Conservation (phyloP, 495 filamentous ascomycete genomes). For the Mytilinidion resinicola region DNA sequence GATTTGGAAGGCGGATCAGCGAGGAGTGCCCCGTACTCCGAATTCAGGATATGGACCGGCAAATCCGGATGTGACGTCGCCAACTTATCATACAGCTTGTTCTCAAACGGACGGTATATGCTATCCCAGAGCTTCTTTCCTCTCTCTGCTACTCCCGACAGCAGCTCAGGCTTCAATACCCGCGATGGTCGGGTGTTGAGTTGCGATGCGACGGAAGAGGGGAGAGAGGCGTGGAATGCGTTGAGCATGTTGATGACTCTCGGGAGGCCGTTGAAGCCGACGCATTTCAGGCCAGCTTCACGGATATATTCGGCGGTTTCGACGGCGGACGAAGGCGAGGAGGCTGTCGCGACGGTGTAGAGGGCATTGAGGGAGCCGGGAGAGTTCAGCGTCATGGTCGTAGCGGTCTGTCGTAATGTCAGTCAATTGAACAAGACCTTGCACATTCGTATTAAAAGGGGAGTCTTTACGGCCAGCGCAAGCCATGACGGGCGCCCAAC, state of each 20-base stretch:
- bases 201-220: conserved; percentile 38
- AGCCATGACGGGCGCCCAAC: conserved; percentile 59
- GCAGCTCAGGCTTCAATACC: conserved; percentile 42
- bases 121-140: conserved; percentile 62
- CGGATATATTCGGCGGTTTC: conserved; percentile 66
- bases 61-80: conserved; percentile 67
- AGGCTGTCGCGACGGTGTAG: conserved; percentile 46
- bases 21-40: conserved; percentile 64
- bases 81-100: conserved; percentile 59
- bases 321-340: conserved; percentile 31
- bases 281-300: conserved; percentile 74
- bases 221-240: conserved; percentile 55
- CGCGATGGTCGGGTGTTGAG: conserved; percentile 49
- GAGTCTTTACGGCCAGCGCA: conserved; percentile 48
- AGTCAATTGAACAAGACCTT: conserved; percentile 13
- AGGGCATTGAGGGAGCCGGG: conserved; percentile 55
- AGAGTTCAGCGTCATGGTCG: conserved; percentile 71
- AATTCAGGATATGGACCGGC: conserved; percentile 66
- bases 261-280: conserved; percentile 75
- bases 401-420: conserved; percentile 47
- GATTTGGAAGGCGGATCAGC: conserved; percentile 46
- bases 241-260: conserved; percentile 71
- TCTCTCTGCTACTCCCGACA: conserved; percentile 46
- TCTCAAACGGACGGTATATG: conserved; percentile 65
- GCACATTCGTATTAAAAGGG: too few species aligned